Conservation (phyloP, 2,329 filamentous ascomycete genomes). For the Fusarium guadeloupense region DNA sequence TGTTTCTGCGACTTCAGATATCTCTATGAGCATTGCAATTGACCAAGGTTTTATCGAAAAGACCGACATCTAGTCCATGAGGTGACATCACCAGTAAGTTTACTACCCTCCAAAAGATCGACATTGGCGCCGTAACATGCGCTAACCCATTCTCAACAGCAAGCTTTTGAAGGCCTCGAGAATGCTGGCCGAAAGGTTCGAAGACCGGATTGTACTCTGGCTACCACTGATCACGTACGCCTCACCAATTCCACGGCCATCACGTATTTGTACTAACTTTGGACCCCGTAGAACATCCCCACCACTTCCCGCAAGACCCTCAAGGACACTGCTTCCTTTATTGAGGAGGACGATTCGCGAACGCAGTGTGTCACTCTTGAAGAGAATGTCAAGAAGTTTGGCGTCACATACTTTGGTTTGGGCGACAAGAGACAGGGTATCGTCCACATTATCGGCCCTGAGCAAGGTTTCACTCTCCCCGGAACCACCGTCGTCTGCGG, state of each 20-base stretch:
- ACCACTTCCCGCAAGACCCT: slow-evolving; percentile 90
- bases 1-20: slow-evolving; percentile 41
- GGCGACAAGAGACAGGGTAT: slow-evolving; percentile 97
- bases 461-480: slow-evolving; percentile 97
- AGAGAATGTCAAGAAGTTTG: slow-evolving; percentile 96
- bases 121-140: slow-evolving; percentile 11
- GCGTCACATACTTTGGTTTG: slow-evolving; percentile 95
- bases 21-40: slow-evolving; percentile 6
- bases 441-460: slow-evolving; percentile 96
- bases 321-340: slow-evolving; percentile 93
- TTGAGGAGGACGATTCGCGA: slow-evolving; percentile 92
- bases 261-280: slow-evolving; percentile 26
- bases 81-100: slow-evolving; percentile 90
- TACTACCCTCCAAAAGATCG: slow-evolving; percentile 4
- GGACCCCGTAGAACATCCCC: slow-evolving; percentile 78
- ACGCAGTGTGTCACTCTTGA: slow-evolving; percentile 95
- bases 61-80: slow-evolving; percentile 97
- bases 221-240: slow-evolving; percentile 94
- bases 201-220: slow-evolving; percentile 94
- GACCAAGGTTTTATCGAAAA: slow-evolving; percentile 49
- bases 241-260: background rate
- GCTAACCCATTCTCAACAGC: slow-evolving; percentile 58
- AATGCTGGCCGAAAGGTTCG: slow-evolving; percentile 89
- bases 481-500: slow-evolving; percentile 97
- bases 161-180: slow-evolving; percentile 95